Evolutionary conservation across 2,329 filamentous ascomycete species (phyloP).

Genomic region (Podosphaera aphanis): DNA sequence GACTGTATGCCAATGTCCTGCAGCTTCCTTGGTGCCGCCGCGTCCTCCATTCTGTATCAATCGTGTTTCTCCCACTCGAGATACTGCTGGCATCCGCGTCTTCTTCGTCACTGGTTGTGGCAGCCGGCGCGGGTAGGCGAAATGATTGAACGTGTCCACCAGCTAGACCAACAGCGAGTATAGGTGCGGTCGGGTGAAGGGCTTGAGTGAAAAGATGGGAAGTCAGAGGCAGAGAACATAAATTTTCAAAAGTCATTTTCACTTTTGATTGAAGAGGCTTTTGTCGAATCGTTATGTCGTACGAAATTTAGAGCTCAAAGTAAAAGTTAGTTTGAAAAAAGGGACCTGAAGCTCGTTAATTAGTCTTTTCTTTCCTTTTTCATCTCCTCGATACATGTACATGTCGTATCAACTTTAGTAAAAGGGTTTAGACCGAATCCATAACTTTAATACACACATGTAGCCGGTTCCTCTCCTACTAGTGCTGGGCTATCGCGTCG

Average conservation of each 20-base stretch:
- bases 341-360: too few species aligned
- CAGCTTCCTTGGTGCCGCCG: slow-evolving; percentile 86
- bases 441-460: too few species aligned
- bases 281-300: too few species aligned
- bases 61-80: slow-evolving; percentile 43
- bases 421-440: too few species aligned
- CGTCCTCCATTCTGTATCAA: slow-evolving; percentile 71
- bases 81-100: slow-evolving; percentile 26
- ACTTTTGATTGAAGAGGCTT: too few species aligned
- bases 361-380: too few species aligned
- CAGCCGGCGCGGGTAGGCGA: slow-evolving; percentile 35
- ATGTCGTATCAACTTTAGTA: too few species aligned
- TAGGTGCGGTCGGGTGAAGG: slow-evolving; percentile 60
- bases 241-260: slow-evolving; percentile 33
- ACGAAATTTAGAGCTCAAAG: too few species aligned
- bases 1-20: slow-evolving; percentile 52
- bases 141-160: slow-evolving; percentile 72
- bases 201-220: slow-evolving; percentile 76
- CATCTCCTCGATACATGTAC: too few species aligned
- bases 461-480: too few species aligned
- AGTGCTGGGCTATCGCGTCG: too few species aligned
- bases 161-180: slow-evolving; percentile 68
- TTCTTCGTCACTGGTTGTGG: slow-evolving; percentile 26
- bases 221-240: slow-evolving; percentile 69
- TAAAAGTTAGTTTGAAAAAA: too few species aligned